Evolutionary conservation across 2,329 filamentous ascomycete genomes (phyloP).

Genomic region (Cadophora gregata): DNA sequence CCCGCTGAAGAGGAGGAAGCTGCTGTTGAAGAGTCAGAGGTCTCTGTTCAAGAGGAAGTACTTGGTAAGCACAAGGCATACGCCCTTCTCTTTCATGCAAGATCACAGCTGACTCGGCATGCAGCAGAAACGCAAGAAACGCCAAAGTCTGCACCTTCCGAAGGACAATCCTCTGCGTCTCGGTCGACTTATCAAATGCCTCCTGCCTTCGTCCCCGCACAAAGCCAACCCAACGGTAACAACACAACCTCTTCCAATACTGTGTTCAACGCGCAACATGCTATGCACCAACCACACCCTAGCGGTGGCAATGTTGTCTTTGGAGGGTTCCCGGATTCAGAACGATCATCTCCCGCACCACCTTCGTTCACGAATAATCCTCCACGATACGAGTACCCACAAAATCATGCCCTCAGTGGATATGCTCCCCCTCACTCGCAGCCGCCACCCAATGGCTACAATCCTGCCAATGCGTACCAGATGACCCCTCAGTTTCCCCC

Average conservation of each 20-base stretch:
- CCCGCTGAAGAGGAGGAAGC: slow-evolving; percentile 15
- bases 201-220: slow-evolving; percentile 50
- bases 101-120: slow-evolving; percentile 17
- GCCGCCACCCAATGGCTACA: slow-evolving; percentile 31
- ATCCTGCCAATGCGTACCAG: slow-evolving; percentile 26
- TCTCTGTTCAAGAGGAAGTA: slow-evolving; percentile 27
- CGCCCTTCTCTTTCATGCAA: neutral
- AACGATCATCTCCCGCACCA: slow-evolving; percentile 62
- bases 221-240: slow-evolving; percentile 20
- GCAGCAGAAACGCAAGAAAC: slow-evolving; percentile 32
- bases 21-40: slow-evolving; percentile 30
- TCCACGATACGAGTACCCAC: slow-evolving; percentile 40
- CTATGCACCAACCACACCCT: slow-evolving; percentile 57
- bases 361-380: slow-evolving; percentile 32
- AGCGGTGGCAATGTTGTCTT: slow-evolving; percentile 64
- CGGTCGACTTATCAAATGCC: slow-evolving; percentile 51
- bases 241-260: slow-evolving; percentile 29
- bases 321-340: slow-evolving; percentile 59
- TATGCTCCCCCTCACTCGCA: slow-evolving; percentile 37
- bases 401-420: slow-evolving; percentile 28
- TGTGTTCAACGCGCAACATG: slow-evolving; percentile 39
- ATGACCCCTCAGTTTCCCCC: slow-evolving; percentile 38
- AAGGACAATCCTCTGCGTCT: slow-evolving; percentile 37
- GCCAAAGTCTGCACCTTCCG: slow-evolving; percentile 34
- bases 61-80: slow-evolving; percentile 31